Evolutionary conservation across 2,329 filamentous ascomycete genomes (phyloP), one percentile per base, ranked within the genome.

Genomic region (Ophiostoma sp.): DNA sequence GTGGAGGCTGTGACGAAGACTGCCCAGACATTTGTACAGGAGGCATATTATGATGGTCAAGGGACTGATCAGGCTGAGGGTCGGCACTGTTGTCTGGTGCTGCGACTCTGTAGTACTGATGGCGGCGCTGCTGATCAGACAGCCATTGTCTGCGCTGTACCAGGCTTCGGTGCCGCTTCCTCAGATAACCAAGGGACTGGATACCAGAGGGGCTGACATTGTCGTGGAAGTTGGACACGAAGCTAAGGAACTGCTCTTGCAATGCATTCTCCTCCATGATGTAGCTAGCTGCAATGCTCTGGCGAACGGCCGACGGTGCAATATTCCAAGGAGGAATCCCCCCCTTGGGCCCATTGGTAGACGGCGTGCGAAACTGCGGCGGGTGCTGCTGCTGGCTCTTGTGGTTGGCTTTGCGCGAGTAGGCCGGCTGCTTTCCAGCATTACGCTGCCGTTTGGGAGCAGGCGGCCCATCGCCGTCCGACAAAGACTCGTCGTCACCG

Each of bases 191-290:
- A 8, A 68, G 42, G 2, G 5, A 4, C 6, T 52, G 63, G 16
- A 64, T 14, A 6, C 67, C 67, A 7, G 14, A n/a, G n/a, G 40
- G 52, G 38, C 44, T 66, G 42, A 68, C 55, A 4, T 66, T 65
- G 5, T 49, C 67, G 38, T 68, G 64, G 18, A 49, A 68, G 14
- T 47, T 58, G 16, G 42, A 2, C 2, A 14, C 64, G 44, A 68
- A 68, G 18, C 18, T 64, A 7, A 68, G 38, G 8, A 68, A 66
- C 44, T 68, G 47, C 14, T 66, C 55, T 2, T 66, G 64, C 52
- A 68, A 14, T 16, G 14, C 7, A 16, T 66, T 66, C 18, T 68
- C 67, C 7, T 63, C 27, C 36, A 8, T 6, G 0, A 45, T 4
- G 4, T 65, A 16, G 11, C 18, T n/a, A 4, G 63, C 27, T 12